Evolutionary conservation across 306 rosid species (phyloP).

Genomic region (Psophocarpus tetragonolobus): DNA sequence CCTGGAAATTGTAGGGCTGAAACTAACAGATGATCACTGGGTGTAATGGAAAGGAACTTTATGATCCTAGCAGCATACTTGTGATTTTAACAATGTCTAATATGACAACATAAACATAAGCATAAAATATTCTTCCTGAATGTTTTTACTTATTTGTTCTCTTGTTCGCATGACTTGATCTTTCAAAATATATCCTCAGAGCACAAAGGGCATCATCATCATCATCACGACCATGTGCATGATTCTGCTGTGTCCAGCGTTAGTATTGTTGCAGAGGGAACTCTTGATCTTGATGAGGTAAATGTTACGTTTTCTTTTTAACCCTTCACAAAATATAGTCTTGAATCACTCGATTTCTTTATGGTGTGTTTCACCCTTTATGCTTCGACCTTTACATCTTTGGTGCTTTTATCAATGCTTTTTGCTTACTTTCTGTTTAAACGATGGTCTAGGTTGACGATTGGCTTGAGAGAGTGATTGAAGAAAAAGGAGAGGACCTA

Average conservation of each 20-base stretch:
- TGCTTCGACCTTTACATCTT: background rate
- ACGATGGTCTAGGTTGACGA: conserved; percentile 65
- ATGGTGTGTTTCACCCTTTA: background rate
- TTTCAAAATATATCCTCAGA: conserved; percentile 47
- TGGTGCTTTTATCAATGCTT: background rate
- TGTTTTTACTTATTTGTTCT: background rate
- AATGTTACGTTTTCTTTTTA: background rate
- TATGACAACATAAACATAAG: too few species aligned
- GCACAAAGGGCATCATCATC: conserved; percentile 55
- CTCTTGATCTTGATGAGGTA: conserved; percentile 90
- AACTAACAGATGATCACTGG: too few species aligned
- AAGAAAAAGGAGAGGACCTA: conserved; percentile 91
- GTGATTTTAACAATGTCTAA: too few species aligned
- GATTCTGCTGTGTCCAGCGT: conserved; percentile 85
- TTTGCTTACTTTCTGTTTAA: background rate
- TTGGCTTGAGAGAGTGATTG: conserved; percentile 89
- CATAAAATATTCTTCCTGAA: background rate
- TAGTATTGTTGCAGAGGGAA: conserved; percentile 81
- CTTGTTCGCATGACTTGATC: conserved; percentile 16
- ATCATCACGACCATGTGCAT: conserved; percentile 64
- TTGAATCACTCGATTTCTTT: background rate
- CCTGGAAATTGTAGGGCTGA: too few species aligned
- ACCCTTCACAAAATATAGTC: background rate
- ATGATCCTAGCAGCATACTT: too few species aligned
- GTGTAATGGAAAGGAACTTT: too few species aligned